Evolutionary conservation across 345 rosid species (phyloP).

Genomic region (Eucalyptus coolabah): DNA sequence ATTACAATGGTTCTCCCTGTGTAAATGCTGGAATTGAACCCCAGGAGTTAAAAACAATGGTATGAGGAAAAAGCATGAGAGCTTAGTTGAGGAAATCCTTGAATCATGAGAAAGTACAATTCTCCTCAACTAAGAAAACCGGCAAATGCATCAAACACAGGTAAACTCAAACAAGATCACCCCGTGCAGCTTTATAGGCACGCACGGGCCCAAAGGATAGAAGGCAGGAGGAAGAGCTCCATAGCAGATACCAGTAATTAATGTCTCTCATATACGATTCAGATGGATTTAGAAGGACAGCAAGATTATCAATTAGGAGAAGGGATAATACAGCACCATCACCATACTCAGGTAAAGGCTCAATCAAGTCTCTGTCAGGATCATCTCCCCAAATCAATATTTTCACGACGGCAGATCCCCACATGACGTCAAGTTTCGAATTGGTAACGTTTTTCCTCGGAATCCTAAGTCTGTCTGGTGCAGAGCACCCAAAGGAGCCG

Average conservation of each 20-base stretch:
- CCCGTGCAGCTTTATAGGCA: background rate
- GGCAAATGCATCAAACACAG: background rate
- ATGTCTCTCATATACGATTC: background rate
- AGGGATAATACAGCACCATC: background rate
- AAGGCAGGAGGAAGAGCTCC: background rate
- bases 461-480: constrained; percentile 69
- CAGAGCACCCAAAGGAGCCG: constrained; percentile 78
- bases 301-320: background rate
- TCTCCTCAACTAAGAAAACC: background rate
- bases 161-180: background rate
- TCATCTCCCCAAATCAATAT: constrained; percentile 80
- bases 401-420: constrained; percentile 55
- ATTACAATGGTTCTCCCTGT: background rate
- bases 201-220: background rate
- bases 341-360: constrained; percentile 75
- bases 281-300: background rate
- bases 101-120: background rate
- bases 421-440: constrained; percentile 20
- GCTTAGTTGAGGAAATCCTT: background rate
- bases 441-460: constrained; percentile 63
- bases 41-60: background rate
- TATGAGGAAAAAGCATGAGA: background rate
- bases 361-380: constrained; percentile 36
- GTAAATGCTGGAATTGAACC: background rate
- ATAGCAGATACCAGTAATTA: background rate